These are phyloP conservation scores for Escovopsis sp. DNA, from an alignment of 2,329 filamentous ascomycete genomes.

Conservation along the genomic window DNA sequence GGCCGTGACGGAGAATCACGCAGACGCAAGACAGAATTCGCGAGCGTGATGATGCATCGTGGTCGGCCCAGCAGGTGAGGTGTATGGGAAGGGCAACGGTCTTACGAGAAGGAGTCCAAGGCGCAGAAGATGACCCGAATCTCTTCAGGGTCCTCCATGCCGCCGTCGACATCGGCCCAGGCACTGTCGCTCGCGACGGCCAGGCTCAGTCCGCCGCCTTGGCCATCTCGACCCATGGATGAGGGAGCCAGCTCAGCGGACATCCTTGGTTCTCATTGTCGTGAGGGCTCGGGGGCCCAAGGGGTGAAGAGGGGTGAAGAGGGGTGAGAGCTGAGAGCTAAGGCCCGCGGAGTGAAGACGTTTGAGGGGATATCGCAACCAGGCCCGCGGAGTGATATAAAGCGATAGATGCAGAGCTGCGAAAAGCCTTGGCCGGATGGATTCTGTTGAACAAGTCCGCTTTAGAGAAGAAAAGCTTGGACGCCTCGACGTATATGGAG, in stretches of 20 bases:
- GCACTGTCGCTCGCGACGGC: constrained; percentile 19
- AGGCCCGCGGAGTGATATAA: too few species aligned
- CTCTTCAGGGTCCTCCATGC: constrained; percentile 65
- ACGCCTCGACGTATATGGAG: too few species aligned
- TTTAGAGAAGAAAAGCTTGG: too few species aligned
- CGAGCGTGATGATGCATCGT: too few species aligned
- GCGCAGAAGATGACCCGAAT: constrained; percentile 64
- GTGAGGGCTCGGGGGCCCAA: neutral
- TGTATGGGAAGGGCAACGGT: constrained; percentile 9
- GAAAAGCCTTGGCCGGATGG: too few species aligned
- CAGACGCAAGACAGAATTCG: too few species aligned
- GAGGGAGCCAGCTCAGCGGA: constrained; percentile 4
- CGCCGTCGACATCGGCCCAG: constrained; percentile 50
- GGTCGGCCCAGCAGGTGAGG: too few species aligned
- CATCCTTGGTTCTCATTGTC: constrained; percentile 2
- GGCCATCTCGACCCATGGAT: constrained; percentile 2
- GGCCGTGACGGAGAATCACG: too few species aligned
- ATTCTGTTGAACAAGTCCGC: too few species aligned
- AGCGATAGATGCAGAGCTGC: too few species aligned
- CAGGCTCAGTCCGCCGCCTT: constrained; percentile 1
- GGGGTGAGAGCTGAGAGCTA: neutral
- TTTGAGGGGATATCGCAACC: too few species aligned
- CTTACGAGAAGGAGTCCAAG: constrained; percentile 80
- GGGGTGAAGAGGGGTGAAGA: neutral
- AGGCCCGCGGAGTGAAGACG: too few species aligned